Conservation (phyloP, 805 yeast species). For the Starmerella sp. region DNA sequence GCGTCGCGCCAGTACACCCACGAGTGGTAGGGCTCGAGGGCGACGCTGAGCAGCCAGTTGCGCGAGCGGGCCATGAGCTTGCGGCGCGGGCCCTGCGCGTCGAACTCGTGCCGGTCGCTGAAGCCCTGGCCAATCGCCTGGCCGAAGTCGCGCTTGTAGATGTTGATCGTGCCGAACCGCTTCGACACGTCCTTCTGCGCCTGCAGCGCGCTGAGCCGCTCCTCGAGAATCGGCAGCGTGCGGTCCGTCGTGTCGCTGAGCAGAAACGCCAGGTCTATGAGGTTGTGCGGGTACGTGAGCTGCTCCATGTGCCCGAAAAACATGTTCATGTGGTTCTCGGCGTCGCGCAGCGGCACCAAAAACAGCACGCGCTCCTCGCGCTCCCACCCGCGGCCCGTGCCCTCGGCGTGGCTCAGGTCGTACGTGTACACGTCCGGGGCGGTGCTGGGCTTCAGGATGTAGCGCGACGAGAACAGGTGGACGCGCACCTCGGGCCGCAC, state of each 20-base stretch:
- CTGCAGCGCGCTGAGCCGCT: constrained; percentile 53
- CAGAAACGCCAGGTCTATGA: constrained; percentile 72
- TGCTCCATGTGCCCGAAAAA: constrained; percentile 71
- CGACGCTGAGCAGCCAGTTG: constrained; percentile 84
- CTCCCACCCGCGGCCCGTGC: constrained; percentile 69
- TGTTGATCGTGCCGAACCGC: constrained; percentile 68
- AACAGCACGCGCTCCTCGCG: constrained; percentile 66
- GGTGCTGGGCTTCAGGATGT: constrained; percentile 10
- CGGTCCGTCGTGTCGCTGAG: constrained; percentile 86
- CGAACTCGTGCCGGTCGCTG: constrained; percentile 90
- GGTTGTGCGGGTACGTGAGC: constrained; percentile 75
- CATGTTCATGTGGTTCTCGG: constrained; percentile 80
- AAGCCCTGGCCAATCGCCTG: constrained; percentile 90
- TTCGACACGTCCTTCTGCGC: constrained; percentile 45
- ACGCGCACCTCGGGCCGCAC: constrained; percentile 12
- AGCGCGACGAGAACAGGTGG: constrained; percentile 9
- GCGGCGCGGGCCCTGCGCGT: constrained; percentile 93
- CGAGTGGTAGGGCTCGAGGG: constrained; percentile 85
- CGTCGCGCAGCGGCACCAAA: constrained; percentile 86
- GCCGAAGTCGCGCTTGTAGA: constrained; percentile 86
- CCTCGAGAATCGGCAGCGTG: constrained; percentile 55
- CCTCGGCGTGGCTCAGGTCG: constrained; percentile 57
- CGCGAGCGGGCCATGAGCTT: constrained; percentile 94
- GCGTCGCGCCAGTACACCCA: constrained; percentile 99
- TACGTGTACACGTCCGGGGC: constrained; percentile 46